Evolutionary conservation across 352 stramenopile genomes (phyloP).

Genomic region (Phytophthora boehmeriae): DNA sequence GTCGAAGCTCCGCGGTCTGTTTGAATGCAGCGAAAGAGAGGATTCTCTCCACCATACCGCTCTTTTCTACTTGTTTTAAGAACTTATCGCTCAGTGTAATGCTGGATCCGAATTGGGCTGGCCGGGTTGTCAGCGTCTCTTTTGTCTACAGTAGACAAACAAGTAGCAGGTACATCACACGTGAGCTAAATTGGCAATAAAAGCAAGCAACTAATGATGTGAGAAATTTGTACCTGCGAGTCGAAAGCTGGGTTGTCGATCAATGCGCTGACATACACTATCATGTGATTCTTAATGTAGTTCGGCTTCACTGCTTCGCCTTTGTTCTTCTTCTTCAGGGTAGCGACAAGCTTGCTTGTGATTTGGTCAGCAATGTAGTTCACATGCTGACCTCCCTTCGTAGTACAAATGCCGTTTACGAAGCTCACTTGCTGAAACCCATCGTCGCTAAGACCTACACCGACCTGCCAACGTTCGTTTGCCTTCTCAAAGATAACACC

Average conservation of each 20-base stretch:
- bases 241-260: constrained; percentile 99
- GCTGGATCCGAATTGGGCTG: constrained; percentile 85
- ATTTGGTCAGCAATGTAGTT: constrained; percentile 93
- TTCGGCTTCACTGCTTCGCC: constrained; percentile 93
- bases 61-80: constrained; percentile 89
- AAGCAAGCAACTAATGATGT: neutral
- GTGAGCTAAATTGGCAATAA: neutral
- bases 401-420: constrained; percentile 98
- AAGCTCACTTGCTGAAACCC: constrained; percentile 97
- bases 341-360: constrained; percentile 84
- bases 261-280: constrained; percentile 95
- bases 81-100: constrained; percentile 89
- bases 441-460: constrained; percentile 91
- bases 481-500: constrained; percentile 92
- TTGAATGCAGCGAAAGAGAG: constrained; percentile 93
- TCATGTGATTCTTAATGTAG: constrained; percentile 96
- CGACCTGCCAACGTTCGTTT: constrained; percentile 95
- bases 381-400: constrained; percentile 96
- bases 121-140: constrained; percentile 94
- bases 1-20: constrained; percentile 90
- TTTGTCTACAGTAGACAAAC: constrained; percentile 91
- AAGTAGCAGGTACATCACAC: constrained; percentile 7
- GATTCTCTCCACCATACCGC: constrained; percentile 90
- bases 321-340: constrained; percentile 95
- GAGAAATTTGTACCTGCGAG: constrained; percentile 78